Evolutionary conservation across 768 basidiomycete genomes (phyloP).

Genomic region (Pleurotus tuber-regium): DNA sequence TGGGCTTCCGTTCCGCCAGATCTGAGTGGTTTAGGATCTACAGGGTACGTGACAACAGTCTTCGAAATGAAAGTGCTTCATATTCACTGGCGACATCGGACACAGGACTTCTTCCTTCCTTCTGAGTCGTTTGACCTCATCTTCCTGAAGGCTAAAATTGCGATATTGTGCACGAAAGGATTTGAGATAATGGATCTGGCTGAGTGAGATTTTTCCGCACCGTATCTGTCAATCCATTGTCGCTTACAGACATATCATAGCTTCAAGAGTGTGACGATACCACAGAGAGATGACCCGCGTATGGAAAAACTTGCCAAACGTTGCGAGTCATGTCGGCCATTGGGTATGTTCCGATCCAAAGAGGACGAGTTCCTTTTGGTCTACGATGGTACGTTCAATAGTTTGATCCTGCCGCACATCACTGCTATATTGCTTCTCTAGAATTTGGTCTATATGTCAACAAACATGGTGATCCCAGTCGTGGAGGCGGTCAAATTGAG

Average conservation of each 20-base stretch:
- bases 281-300: conserved; percentile 68
- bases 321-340: conserved; percentile 81
- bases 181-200: conserved; percentile 98
- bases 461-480: conserved; percentile 87
- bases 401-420: no score
- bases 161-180: conserved; percentile 89
- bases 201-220: conserved; percentile 55
- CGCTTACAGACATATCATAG: conserved; percentile 30
- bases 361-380: conserved; percentile 93
- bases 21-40: conserved; percentile 96
- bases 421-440: no score
- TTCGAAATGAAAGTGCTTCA: no score
- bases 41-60: conserved; percentile 31
- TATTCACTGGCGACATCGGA: not conserved
- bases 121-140: conserved; percentile 89
- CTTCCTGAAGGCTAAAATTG: conserved; percentile 92
- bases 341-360: conserved; percentile 92
- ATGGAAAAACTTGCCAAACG: conserved; percentile 75
- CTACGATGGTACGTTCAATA: conserved; percentile 83
- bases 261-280: conserved; percentile 88
- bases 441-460: conserved; percentile 96
- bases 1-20: conserved; percentile 74
- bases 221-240: not conserved
- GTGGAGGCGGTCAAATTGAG: conserved; percentile 74
- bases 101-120: conserved; percentile 84